Base-by-base conservation (phyloP, 352 stramenopile species). In the Phytophthora melonis region DNA sequence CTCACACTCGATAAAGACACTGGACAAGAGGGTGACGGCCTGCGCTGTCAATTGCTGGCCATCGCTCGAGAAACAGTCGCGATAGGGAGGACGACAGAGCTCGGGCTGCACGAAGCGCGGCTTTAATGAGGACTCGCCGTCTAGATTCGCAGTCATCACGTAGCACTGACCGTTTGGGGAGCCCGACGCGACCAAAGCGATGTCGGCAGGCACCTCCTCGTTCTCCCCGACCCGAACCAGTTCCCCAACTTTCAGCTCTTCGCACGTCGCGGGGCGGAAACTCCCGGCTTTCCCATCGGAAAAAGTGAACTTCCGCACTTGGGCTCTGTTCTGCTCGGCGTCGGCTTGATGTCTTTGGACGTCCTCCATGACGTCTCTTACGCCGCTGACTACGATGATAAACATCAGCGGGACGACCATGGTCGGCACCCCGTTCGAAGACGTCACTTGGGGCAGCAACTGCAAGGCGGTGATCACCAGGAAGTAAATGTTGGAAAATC, bases 401-500 rank as follows among this genome's bases (percentile, higher is more conserved):
- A 97, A 95, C 19, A 85, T 63, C 0, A 98, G 80, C 23, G 93
- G 91, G 0, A 94, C 74, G 9, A 97, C 58, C 76, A 95, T 97
- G 1, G 92, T 95, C 1, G 92, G 90, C 19, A 94, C 88, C 0
- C 87, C 86, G 18, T 81, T 81, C 1, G 92, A 96, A 14, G 94
- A 95, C 14, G 89, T 96, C 36, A 97, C 91, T 54, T 89, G 68
- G 30, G 87, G 88, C 23, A 97, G 77, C n/a, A 93, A 54, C 55
- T 98, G 91, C 16, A 98, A 75, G 14, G 83, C 84, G 23, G 89
- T 93, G 65, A 98, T 96, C 58, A 96, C 83, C 2, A 98, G 77
- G 61, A 98, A 98, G 78, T 98, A 98, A 41, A 97, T 62, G 66
- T 98, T 98, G 34, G 93, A 95, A 56, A 97, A 90, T 18, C 93